Evolutionary conservation across 2,329 filamentous ascomycete species (phyloP).

Genomic region (Aureobasidium namibiae): DNA sequence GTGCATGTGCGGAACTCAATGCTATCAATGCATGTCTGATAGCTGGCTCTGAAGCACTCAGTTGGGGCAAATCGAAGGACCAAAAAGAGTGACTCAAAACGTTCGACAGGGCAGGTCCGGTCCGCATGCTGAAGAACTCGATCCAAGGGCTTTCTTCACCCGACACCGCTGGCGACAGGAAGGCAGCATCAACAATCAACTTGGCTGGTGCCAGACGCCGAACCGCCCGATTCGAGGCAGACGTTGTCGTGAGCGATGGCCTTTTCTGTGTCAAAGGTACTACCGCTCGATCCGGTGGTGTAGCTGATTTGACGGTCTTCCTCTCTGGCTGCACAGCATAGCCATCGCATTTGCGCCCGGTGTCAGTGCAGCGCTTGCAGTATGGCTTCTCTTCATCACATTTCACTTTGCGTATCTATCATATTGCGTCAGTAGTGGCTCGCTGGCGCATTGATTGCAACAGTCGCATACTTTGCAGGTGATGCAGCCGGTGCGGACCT

Average conservation of each 20-base stretch:
- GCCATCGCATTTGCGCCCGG: slow-evolving; percentile 50
- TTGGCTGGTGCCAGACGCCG: background rate
- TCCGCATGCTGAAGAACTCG: slow-evolving; percentile 21
- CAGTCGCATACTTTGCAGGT: slow-evolving; percentile 44
- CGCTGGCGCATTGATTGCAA: background rate
- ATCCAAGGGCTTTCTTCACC: slow-evolving; percentile 11
- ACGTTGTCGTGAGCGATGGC: background rate
- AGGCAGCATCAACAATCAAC: background rate
- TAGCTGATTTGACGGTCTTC: background rate
- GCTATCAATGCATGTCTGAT: slow-evolving; percentile 27
- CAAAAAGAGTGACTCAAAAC: slow-evolving; percentile 23
- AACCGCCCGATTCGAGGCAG: background rate
- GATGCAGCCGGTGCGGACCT: slow-evolving; percentile 39
- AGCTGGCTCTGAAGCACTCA: slow-evolving; percentile 24
- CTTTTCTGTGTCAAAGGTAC: background rate
- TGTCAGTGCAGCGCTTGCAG: slow-evolving; percentile 47
- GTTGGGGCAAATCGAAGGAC: slow-evolving; percentile 24
- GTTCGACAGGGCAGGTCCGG: slow-evolving; percentile 18
- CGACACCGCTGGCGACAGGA: background rate
- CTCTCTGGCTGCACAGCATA: slow-evolving; percentile 28
- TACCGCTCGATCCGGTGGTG: background rate
- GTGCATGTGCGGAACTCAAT: slow-evolving; percentile 24
- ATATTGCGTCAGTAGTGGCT: background rate
- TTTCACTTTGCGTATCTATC: slow-evolving; percentile 48
- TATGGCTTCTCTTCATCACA: slow-evolving; percentile 48